phyloP scores from a whole-genome alignment of 2,329 filamentous ascomycete genomes.

The Teratosphaeria zuluensis region DNA sequence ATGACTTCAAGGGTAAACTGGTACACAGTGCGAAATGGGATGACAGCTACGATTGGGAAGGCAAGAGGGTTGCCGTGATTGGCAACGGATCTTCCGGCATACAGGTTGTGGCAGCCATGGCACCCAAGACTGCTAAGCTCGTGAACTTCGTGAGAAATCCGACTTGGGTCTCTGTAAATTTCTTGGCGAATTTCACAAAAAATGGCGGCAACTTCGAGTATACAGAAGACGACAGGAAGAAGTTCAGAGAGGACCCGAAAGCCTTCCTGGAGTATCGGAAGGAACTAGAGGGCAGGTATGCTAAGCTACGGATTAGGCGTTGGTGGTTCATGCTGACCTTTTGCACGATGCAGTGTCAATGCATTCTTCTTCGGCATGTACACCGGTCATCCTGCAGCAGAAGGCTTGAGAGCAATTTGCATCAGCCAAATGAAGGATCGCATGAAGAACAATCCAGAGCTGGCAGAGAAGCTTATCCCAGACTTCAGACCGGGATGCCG shows the following conservation, averaged over 20 bases:
- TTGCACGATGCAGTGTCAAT: neutral
- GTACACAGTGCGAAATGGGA: constrained; percentile 50
- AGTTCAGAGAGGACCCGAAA: constrained; percentile 1
- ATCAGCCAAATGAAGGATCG: constrained; percentile 27
- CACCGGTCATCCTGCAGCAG: constrained; percentile 1
- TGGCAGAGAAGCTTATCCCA: constrained; percentile 30
- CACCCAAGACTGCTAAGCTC: constrained; percentile 22
- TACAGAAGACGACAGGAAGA: neutral
- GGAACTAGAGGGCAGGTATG: neutral
- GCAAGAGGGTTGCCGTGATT: constrained; percentile 16
- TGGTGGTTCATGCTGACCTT: neutral
- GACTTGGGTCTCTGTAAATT: constrained; percentile 25
- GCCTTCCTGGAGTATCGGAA: constrained; percentile 2
- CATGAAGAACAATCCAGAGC: constrained; percentile 27
- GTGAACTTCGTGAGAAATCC: constrained; percentile 24
- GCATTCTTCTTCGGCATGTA: constrained; percentile 2
- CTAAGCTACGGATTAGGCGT: neutral
- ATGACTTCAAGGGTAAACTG: constrained; percentile 43
- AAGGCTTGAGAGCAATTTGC: constrained; percentile 1
- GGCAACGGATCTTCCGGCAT: constrained; percentile 16
- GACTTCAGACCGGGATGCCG: constrained; percentile 36
- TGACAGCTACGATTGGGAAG: constrained; percentile 25
- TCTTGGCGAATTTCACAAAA: neutral
- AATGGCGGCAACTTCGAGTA: constrained; percentile 1
- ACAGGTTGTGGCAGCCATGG: constrained; percentile 27